Evolutionary conservation across 2,329 filamentous ascomycete species (phyloP).

Genomic region (Hypoxylon sp.): DNA sequence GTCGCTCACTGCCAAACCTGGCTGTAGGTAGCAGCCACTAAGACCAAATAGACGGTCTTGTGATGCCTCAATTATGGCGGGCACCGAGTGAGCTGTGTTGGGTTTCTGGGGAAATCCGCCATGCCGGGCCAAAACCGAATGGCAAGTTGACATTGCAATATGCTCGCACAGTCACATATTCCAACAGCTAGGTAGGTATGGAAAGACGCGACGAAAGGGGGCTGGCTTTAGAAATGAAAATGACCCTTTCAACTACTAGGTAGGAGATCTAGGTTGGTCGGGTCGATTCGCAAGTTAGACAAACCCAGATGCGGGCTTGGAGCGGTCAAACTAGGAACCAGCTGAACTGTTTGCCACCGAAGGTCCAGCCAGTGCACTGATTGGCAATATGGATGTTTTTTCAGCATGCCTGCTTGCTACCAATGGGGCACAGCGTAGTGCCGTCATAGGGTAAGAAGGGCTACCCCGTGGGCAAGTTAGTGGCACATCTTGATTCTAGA

Average conservation of each 20-base stretch:
- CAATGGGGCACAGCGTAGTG: slow-evolving; percentile 26
- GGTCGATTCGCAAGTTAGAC: slow-evolving; percentile 36
- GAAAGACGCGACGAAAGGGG: slow-evolving; percentile 21
- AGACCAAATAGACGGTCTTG: slow-evolving; percentile 40
- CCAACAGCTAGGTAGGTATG: slow-evolving; percentile 18
- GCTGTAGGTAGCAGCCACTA: slow-evolving; percentile 41
- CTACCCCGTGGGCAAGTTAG: slow-evolving; percentile 32
- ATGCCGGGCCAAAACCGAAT: slow-evolving; percentile 43
- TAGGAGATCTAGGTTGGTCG: slow-evolving; percentile 30
- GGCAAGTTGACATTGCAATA: slow-evolving; percentile 34
- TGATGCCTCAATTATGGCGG: slow-evolving; percentile 40
- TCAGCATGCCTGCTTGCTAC: slow-evolving; percentile 24
- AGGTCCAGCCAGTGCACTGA: slow-evolving; percentile 10
- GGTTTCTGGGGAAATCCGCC: slow-evolving; percentile 46
- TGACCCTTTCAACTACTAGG: slow-evolving; percentile 20
- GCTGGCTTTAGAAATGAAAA: slow-evolving; percentile 22
- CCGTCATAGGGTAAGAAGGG: slow-evolving; percentile 14
- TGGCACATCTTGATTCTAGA: slow-evolving; percentile 38
- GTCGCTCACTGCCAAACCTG: slow-evolving; percentile 39
- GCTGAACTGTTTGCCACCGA: slow-evolving; percentile 35
- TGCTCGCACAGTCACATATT: slow-evolving; percentile 35
- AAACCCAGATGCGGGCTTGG: slow-evolving; percentile 20
- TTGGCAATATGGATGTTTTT: slow-evolving; percentile 8
- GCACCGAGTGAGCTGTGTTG: slow-evolving; percentile 38
- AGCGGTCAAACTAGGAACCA: slow-evolving; percentile 18